Evolutionary conservation across 2,329 filamentous ascomycete species (phyloP), one percentile per base, ranked within the genome.

Genomic region (Ambrosiella beaveri): DNA sequence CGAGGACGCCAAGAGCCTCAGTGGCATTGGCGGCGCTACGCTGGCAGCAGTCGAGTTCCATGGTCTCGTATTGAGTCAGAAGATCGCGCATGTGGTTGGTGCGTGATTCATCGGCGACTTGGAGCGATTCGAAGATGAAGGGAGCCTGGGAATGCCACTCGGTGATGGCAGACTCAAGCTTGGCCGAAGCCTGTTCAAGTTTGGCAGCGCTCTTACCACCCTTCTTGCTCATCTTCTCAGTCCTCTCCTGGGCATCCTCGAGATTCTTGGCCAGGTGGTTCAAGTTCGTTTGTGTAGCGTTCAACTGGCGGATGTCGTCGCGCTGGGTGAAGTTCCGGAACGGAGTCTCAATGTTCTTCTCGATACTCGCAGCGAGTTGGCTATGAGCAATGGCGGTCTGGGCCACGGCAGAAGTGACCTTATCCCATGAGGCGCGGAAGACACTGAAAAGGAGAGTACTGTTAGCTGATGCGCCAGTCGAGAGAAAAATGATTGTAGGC

Each of bases 61-160:
- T 85, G 0, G 93, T 98, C 69, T 95, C 84, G 65, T 91, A 86
- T 66, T 96, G 90, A 0, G 93, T 97, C 61, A 98, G 77, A 45
- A 87, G 80, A 69, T 97, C 91, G 62, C 91, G 85, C 60, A 98
- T 75, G 66, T 94, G 85, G 69, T 96, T 95, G 63, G 94, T 75
- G 58, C 93, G 82, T 64, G 80, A 84, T 72, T 98, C 93, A 67
- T 98, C 93, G 38, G 94, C 74, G 5, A 87, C 85, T 68, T 98
- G 93, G 35, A 98, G 79, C 61, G 84, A 86, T 71, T 98, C 93
- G 66, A 95, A 96, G 61, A 96, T 85, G 70, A 88, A 97, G 1
- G 93, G 93, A 12, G 93, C 88, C 69, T 95, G 89, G 0, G 88
- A 89, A 58, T 95, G 84, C 93, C 93, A 98, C 67, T 95, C 86